These are phyloP conservation scores for Psilocybe cyanescens DNA, from an alignment of 768 basidiomycete genomes.

Conservation along the genomic window DNA sequence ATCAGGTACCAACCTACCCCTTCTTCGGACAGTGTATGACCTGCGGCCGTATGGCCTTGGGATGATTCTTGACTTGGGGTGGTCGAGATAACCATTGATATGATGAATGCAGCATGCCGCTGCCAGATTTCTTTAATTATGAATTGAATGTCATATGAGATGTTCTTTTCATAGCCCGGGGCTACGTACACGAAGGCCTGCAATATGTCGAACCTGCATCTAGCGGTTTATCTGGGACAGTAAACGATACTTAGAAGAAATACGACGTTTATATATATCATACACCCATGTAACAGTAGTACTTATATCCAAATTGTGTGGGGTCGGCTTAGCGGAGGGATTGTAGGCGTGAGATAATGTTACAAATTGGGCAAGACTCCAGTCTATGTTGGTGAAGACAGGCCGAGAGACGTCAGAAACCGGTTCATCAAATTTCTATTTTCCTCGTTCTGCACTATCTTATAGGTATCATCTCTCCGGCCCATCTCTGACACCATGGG, in stretches of 20 bases:
- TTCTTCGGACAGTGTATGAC: slow-evolving; percentile 64
- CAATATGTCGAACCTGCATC: too few relatives aligned
- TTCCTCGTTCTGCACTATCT: slow-evolving; percentile 15
- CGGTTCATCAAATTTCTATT: slow-evolving; percentile 26
- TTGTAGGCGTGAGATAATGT: slow-evolving; percentile 19
- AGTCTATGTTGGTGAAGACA: slow-evolving; percentile 19
- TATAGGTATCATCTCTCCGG: slow-evolving; percentile 8
- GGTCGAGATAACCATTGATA: slow-evolving; percentile 37
- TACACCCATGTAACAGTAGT: too few relatives aligned
- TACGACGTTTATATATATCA: too few relatives aligned
- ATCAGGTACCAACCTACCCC: slow-evolving; percentile 23
- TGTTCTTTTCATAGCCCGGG: too few relatives aligned
- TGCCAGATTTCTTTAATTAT: background rate
- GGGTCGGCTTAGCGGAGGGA: background rate
- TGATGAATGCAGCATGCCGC: background rate
- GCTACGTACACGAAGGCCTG: too few relatives aligned
- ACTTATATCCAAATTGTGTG: background rate
- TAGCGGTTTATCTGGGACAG: too few relatives aligned
- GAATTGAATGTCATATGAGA: too few relatives aligned
- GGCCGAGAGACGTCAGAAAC: slow-evolving; percentile 27
- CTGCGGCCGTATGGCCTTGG: slow-evolving; percentile 73
- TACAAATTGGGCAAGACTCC: slow-evolving; percentile 18
- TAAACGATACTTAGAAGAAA: too few relatives aligned
- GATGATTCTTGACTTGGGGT: slow-evolving; percentile 75
- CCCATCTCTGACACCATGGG: slow-evolving; percentile 34